Base-by-base conservation (phyloP, 2,329 filamentous ascomycete species). In the Sporothrix luriei region DNA sequence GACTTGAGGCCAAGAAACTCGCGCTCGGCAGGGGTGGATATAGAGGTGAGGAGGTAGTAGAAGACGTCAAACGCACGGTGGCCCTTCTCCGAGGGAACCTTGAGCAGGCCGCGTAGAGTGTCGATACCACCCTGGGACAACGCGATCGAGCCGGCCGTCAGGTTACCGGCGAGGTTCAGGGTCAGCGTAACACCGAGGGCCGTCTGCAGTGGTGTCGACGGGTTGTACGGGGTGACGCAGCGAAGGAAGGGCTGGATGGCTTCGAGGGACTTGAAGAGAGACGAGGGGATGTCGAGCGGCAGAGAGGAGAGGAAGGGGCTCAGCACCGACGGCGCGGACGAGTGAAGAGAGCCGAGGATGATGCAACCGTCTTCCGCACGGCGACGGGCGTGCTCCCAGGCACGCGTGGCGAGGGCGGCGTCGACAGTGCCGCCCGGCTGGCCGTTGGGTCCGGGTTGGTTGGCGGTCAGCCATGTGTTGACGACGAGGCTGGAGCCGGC, bases 1-100 rank as follows among this genome's bases (percentile, higher is more conserved):
- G 88, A 84, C 79, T 93, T 91, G 40, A 99, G 85, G 33, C 91
- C 89, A 16, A 99, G 82, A 71, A 94, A 97, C 77, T 98, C 94
- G 69, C 93, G 86, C 80, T 99, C 95, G 1, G 93, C 90, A 4
- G 91, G 88, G 0, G 92, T 95, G 0, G 95, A 97, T 0, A 92
- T 91, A n/a, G 91, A 93, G 0, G 94, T 96, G 54, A 98, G 85
- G 0, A 99, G 87, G 76, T 97, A 98, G 81, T 99, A 98, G 77
- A 99, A 98, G 65, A 97, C 95, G 77, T 99, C 94, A 75, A 99
- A 99, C 3, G 94, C 95, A 72, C 95, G 90, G 79, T 93, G 93
- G 14, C 95, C 95, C 7, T 88, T 77, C 76, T 97, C 89, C 0
- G 88, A 80, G 0, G 95, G 92, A 19, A 99, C 88, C 69, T 91